Base-by-base conservation (phyloP, 495 filamentous ascomycete species). In the Podospora fimiseda region DNA sequence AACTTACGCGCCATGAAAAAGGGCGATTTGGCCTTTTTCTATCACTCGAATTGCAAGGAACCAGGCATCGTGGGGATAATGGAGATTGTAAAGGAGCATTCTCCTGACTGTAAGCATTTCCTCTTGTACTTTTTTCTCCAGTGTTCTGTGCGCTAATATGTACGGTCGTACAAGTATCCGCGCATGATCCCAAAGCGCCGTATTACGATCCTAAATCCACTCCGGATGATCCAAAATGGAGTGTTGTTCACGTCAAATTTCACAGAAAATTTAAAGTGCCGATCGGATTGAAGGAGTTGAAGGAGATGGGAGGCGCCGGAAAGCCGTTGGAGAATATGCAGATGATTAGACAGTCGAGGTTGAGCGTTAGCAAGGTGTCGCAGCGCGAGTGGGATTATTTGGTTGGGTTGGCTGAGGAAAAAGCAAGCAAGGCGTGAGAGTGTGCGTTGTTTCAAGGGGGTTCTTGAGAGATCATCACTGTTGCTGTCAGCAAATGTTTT, bases 21-120 rank as follows among this genome's bases (percentile, higher is more conserved):
- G 57, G 92, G 93, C 38, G 93, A 98, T 56, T 73, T 87, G 40
- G 91, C 90, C 33, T 96, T 98, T 72, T 96, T 98, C 74, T 98
- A 98, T 65, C 92, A 96, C 71, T 92, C 87, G n/a, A 94, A 90
- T 63, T 90, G 87, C 72, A 95, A 93, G 68, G 78, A 83, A 24
- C 91, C 93, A 0, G 92, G 89, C 2, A 87, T 98, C 46, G 90
- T 84, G 3, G 93, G 93, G n/a, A 80, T 86, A 7, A 94, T 96
- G 88, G 87, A 95, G 67, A 86, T 98, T 62, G 89, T 94, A 2
- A 70, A 80, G 55, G 89, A 94, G 68, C 83, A 89, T 59, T 82
- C 84, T 1, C 73, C 82, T 6, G 93, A 98, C 61, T 73, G 88
- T 89, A 76, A 63, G 78, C 69, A 5, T 20, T 21, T 48, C 19